Conservation (phyloP, 495 filamentous ascomycete species). For the Umbilicaria muhlenbergii region DNA sequence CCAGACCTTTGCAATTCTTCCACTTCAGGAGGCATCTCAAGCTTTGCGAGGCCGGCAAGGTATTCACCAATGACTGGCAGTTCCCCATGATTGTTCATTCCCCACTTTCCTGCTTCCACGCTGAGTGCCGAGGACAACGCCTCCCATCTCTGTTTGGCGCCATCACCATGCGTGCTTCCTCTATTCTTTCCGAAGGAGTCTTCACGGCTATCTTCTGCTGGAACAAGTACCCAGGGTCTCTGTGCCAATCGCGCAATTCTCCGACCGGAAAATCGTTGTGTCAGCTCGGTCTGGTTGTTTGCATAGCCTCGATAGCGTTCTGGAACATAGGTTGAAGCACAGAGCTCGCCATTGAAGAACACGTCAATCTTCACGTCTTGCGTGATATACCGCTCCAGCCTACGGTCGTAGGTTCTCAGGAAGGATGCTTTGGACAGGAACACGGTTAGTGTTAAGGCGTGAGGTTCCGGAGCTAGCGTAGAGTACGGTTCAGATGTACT, state of each 20-base stretch:
- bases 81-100: conserved; percentile 14
- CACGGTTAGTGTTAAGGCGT: conserved; percentile 13
- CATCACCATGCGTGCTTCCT: not conserved
- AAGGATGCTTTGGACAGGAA: conserved; percentile 13
- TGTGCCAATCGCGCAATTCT: conserved; percentile 18
- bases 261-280: conserved; percentile 19
- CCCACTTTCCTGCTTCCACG: conserved; percentile 17
- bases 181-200: conserved; percentile 3
- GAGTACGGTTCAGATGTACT: too few species aligned
- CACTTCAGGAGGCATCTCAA: conserved; percentile 17
- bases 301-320: not conserved
- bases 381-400: not conserved
- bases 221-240: conserved; percentile 24
- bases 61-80: conserved; percentile 20
- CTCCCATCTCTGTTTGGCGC: conserved; percentile 18
- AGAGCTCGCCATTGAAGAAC: conserved; percentile 28
- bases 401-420: not conserved
- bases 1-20: conserved; percentile 12
- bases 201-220: conserved; percentile 13
- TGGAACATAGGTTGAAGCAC: conserved; percentile 13
- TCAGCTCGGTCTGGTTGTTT: not conserved
- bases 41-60: conserved; percentile 18
- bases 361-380: conserved; percentile 25
- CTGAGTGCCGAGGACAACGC: conserved; percentile 14
- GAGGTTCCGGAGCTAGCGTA: not conserved